A percentile compares a stretch with the other conserved stretches of the same genome.
These are phyloP conservation scores for Leccinum griseonigrum DNA, from an alignment of 1,284 basidiomycete genomes.

Conservation along the genomic window DNA sequence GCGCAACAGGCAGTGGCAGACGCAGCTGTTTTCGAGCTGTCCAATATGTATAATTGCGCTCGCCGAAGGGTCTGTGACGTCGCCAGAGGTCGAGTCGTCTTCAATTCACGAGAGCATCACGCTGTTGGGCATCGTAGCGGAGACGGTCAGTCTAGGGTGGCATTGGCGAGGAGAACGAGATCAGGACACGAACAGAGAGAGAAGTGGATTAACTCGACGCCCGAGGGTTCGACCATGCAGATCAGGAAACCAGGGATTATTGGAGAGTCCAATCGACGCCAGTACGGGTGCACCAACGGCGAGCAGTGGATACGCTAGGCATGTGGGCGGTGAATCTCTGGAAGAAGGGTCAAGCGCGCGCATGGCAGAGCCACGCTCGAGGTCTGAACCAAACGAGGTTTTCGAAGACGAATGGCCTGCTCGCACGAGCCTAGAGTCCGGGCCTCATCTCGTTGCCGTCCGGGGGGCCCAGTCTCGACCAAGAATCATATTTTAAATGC, in stretches of 20 bases:
- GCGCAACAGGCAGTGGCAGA: constrained; percentile 55
- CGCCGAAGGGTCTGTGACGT: not conserved
- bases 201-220: not conserved
- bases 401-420: not conserved
- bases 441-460: not conserved
- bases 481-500: constrained; percentile 36
- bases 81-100: constrained; percentile 6
- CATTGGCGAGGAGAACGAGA: not conserved
- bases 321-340: not conserved
- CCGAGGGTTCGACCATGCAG: not conserved
- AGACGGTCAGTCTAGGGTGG: constrained; percentile 5
- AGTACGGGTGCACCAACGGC: not conserved
- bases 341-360: constrained; percentile 6
- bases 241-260: constrained; percentile 1
- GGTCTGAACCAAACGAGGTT: constrained; percentile 15
- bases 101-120: constrained; percentile 16
- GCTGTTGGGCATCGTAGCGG: constrained; percentile 15
- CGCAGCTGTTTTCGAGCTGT: constrained; percentile 54
- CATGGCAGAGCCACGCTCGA: not conserved
- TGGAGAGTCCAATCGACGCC: not conserved
- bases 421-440: not conserved
- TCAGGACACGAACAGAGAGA: not conserved
- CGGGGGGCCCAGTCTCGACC: not conserved
- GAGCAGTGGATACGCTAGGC: not conserved
- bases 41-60: constrained; percentile 52